Base-by-base conservation (phyloP, 192 early-diverging fungal species). In the Coemansia furcata region DNA sequence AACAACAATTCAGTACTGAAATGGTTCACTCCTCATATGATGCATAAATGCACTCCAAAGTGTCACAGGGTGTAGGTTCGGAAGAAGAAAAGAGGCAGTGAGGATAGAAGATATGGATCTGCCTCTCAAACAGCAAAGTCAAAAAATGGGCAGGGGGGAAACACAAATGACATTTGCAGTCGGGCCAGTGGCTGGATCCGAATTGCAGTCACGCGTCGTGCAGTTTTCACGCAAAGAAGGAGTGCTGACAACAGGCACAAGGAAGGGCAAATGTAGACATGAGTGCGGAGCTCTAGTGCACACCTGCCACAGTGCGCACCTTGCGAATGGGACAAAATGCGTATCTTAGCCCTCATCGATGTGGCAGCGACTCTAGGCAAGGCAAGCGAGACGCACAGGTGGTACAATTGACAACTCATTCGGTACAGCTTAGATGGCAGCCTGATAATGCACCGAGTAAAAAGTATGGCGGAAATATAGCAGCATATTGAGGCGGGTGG, bases 1-100 rank as follows among this genome's bases (percentile, higher is more conserved):
- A n/a, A n/a, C n/a, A 30, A 32, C 50, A 29, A 54, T 32, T 30
- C 50, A 54, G 26, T 29, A 32, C 26, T 54, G 50, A 29, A 54
- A 32, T 54, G 50, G 50, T 54, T 54, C 26, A 32, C 23, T 30
- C 37, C 37, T 40, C 64, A 57, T 65, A 65, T 66, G 64, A 57
- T 52, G 38, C 39, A 66, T 57, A 38, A 42, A 37, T 55, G 64
- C 64, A 66, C 50, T 47, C 10, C 29, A 23, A 23, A n/a, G 52
- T 6, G 47, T 42, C 64, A 66, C 36, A 46, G 23, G 64, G 37
- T 30, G 29, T 58, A 30, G 8, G 37, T 26, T 54, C 64, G 54
- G 50, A 40, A 47, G 35, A 52, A 47, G 50, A 52, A 35, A 33
- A 47, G n/a, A n/a, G n/a, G n/a, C n/a, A 37, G 38, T 23, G 32